These are phyloP conservation scores for Kitagawia praeruptora DNA, from an alignment of 129 eudicot genomes.

Conservation along the genomic window DNA sequence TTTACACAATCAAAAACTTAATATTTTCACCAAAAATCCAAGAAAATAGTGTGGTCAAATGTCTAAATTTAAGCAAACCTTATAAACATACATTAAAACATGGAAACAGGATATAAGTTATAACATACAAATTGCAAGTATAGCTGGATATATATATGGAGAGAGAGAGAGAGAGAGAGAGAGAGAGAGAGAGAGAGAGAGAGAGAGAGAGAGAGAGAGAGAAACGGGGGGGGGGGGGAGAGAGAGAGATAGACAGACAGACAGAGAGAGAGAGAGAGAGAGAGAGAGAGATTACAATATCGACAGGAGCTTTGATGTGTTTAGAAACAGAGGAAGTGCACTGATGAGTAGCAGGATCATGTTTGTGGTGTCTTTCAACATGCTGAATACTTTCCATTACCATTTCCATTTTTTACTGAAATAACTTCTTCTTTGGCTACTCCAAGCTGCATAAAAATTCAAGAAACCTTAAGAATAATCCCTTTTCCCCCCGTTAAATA, in stretches of 20 bases:
- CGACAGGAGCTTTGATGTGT: slow-evolving; percentile 1
- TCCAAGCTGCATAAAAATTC: background rate
- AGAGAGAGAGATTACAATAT: slow-evolving; percentile 7
- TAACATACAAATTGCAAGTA: no score
- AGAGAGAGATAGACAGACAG: no score
- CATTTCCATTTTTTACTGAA: background rate
- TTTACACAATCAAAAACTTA: background rate
- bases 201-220: slow-evolving; percentile 7
- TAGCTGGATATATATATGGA: no score
- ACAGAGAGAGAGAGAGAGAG: slow-evolving; percentile 7
- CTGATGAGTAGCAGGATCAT: background rate
- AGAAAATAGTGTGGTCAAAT: no score
- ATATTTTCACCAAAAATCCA: background rate
- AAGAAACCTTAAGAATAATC: background rate
- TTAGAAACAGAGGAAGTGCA: slow-evolving; percentile 8
- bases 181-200: background rate
- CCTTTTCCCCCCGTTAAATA: background rate
- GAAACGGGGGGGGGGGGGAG: no score
- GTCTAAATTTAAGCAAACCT: background rate
- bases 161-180: background rate
- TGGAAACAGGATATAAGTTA: no score
- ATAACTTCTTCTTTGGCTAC: background rate
- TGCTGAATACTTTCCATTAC: background rate
- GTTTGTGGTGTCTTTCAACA: slow-evolving; percentile 1
- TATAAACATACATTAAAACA: background rate